Conservation (phyloP, 495 filamentous ascomycete genomes). For the Xylaria longipes region DNA sequence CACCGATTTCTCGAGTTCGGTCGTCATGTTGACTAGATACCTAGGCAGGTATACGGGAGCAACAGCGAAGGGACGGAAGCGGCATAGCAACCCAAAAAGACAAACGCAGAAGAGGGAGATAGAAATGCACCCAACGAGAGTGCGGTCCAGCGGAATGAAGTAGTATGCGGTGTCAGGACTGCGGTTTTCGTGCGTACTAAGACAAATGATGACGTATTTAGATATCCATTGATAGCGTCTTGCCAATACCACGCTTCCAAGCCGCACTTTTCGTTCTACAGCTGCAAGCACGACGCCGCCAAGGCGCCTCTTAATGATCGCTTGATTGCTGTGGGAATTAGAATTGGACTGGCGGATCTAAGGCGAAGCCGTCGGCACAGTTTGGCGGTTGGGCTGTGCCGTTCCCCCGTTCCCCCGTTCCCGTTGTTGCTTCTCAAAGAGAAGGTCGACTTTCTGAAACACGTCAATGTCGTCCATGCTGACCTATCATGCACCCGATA, state of each 20-base stretch:
- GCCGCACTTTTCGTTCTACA: neutral
- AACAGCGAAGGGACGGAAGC: neutral
- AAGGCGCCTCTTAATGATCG: conserved; percentile 13
- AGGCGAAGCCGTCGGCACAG: conserved; percentile 5
- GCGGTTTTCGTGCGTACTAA: neutral
- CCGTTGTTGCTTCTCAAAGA: neutral
- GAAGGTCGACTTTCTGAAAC: neutral
- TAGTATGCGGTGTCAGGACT: neutral
- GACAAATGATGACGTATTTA: conserved; percentile 6
- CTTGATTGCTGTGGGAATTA: neutral
- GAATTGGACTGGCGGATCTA: conserved; percentile 2
- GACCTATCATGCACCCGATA: conserved; percentile 2
- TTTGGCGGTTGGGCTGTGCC: conserved; percentile 1
- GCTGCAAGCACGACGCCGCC: neutral
- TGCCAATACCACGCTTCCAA: conserved; percentile 10
- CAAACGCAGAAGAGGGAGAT: neutral
- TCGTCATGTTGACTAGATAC: conserved; percentile 5
- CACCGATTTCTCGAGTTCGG: conserved; percentile 2
- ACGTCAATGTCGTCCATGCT: neutral
- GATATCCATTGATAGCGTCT: conserved; percentile 2
- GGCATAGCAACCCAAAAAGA: conserved; percentile 2
- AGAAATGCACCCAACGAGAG: neutral
- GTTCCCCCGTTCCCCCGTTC: neutral
- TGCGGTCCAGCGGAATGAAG: neutral
- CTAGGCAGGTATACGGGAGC: neutral